These are phyloP conservation scores for Bocquillonia castaneifolia DNA, from an alignment of 441 rosid species.

Conservation along the genomic window DNA sequence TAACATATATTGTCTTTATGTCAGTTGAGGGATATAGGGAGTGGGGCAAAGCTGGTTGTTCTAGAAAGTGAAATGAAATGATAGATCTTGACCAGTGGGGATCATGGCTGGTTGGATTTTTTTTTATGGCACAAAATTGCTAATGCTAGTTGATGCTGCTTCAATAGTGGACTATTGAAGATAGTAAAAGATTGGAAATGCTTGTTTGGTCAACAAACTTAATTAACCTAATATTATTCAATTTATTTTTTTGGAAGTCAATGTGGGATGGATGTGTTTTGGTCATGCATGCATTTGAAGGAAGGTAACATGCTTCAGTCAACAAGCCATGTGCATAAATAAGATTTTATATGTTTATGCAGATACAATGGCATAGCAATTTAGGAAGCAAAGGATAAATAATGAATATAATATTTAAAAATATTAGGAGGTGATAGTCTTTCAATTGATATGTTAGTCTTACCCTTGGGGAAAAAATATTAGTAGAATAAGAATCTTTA, in stretches of 20 bases:
- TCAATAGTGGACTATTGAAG: background rate
- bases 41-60: constrained; percentile 36
- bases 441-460: constrained; percentile 7
- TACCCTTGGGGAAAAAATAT: constrained; percentile 8
- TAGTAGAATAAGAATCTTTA: constrained; percentile 21
- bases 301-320: constrained; percentile 73
- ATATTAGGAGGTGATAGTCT: constrained; percentile 9
- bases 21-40: constrained; percentile 35
- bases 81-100: constrained; percentile 41
- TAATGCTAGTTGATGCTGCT: constrained; percentile 15
- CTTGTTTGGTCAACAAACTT: constrained; percentile 49
- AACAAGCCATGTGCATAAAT: constrained; percentile 61
- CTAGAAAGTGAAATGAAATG: constrained; percentile 34
- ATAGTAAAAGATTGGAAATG: constrained; percentile 19
- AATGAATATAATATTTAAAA: constrained; percentile 12
- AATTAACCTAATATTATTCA: constrained; percentile 25
- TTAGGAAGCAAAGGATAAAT: constrained; percentile 11
- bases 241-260: constrained; percentile 42
- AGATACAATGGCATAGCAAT: constrained; percentile 23
- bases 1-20: constrained; percentile 29
- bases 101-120: constrained; percentile 25
- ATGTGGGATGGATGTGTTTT: constrained; percentile 37
- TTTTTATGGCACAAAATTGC: constrained; percentile 25
- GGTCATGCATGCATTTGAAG: constrained; percentile 51
- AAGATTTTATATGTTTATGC: constrained; percentile 10